Conservation (phyloP, 306 rosid species). For the Glycine latifolia region DNA sequence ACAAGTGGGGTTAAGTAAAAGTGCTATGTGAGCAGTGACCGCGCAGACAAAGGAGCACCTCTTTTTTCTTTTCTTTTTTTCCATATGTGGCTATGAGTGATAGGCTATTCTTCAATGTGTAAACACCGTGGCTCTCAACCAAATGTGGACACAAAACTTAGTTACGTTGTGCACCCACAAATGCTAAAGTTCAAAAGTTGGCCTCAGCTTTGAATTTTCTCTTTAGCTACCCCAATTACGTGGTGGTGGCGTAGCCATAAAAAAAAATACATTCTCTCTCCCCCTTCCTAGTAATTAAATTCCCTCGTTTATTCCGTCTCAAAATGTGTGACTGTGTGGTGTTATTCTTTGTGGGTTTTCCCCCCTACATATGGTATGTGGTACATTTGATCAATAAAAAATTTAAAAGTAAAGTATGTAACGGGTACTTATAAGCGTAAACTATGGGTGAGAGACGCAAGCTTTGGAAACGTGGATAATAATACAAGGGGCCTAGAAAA, state of each 20-base stretch:
- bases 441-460: conserved; percentile 1
- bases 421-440: neutral
- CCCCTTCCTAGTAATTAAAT: neutral
- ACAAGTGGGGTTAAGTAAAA: conserved; percentile 45
- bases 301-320: conserved; percentile 5
- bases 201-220: conserved; percentile 42
- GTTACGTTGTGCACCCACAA: conserved; percentile 36
- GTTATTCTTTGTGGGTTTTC: conserved; percentile 30
- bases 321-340: conserved; percentile 35
- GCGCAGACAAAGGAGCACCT: conserved; percentile 41
- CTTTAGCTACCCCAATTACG: conserved; percentile 43
- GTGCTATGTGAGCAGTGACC: conserved; percentile 43
- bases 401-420: too few relatives aligned
- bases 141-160: conserved; percentile 48
- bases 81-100: conserved; percentile 41
- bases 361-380: neutral
- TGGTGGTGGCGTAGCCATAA: conserved; percentile 59
- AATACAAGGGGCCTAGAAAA: neutral
- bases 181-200: conserved; percentile 53
- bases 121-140: conserved; percentile 47
- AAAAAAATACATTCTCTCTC: conserved; percentile 11
- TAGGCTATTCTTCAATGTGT: conserved; percentile 35
- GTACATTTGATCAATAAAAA: neutral
- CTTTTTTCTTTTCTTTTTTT: neutral
- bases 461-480: conserved; percentile 46